Evolutionary conservation across 805 yeast species (phyloP).

Genomic region (Teunomyces barrocoloradensis): DNA sequence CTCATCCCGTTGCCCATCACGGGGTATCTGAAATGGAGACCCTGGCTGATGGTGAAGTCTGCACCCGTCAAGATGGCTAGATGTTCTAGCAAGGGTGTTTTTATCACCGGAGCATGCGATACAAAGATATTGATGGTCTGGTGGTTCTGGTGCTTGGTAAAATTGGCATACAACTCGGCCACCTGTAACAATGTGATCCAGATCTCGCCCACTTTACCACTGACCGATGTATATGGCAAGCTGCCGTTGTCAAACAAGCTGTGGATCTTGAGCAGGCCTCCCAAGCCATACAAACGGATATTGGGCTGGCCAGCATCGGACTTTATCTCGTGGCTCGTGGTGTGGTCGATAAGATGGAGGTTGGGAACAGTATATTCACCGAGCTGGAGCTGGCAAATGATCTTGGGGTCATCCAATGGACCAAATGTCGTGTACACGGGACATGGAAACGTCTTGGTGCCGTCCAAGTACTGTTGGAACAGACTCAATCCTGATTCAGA

Average conservation of each 20-base stretch:
- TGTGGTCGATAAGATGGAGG: slow-evolving; percentile 61
- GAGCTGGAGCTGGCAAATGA: slow-evolving; percentile 58
- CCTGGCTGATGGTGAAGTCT: slow-evolving; percentile 71
- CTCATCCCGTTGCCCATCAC: slow-evolving; percentile 68
- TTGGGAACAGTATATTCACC: slow-evolving; percentile 57
- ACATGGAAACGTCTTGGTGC: slow-evolving; percentile 43
- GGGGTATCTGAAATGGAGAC: slow-evolving; percentile 68
- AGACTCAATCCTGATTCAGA: slow-evolving; percentile 14
- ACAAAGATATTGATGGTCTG: slow-evolving; percentile 59
- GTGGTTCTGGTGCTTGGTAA: slow-evolving; percentile 8
- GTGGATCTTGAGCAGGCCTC: slow-evolving; percentile 68
- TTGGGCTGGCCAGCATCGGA: slow-evolving; percentile 36
- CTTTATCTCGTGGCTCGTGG: slow-evolving; percentile 40
- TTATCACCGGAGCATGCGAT: slow-evolving; percentile 67
- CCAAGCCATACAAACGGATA: slow-evolving; percentile 63
- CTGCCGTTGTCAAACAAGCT: slow-evolving; percentile 55
- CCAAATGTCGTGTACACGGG: slow-evolving; percentile 83
- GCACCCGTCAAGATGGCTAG: slow-evolving; percentile 64
- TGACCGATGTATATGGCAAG: slow-evolving; percentile 10
- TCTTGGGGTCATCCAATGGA: slow-evolving; percentile 69
- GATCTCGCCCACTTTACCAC: slow-evolving; percentile 51
- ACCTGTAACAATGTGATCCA: slow-evolving; percentile 74
- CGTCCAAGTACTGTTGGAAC: slow-evolving; percentile 18
- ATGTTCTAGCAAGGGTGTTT: slow-evolving; percentile 68
- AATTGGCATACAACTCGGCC: slow-evolving; percentile 50